Percentiles rank a stretch among this genome's conserved stretches.
Evolutionary conservation across 2,329 filamentous ascomycete genomes (phyloP).

Genomic region (Microsporum canis): DNA sequence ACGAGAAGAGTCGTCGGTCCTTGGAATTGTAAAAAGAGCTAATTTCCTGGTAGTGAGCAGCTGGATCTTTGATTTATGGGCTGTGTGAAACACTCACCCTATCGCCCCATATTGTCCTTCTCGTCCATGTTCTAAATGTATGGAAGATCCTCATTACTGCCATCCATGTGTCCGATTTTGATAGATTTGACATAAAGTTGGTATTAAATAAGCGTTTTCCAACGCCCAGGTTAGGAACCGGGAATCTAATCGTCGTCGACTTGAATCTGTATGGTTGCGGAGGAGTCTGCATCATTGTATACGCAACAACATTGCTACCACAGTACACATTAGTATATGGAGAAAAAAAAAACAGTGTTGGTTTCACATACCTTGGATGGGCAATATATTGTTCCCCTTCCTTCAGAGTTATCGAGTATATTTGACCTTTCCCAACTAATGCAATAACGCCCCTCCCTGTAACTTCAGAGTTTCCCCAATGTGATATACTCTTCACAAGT

Average conservation of each 20-base stretch:
- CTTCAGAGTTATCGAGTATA: conserved; percentile 72
- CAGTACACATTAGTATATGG: neutral
- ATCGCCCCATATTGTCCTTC: conserved; percentile 86
- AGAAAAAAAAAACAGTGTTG: neutral
- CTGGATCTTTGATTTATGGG: neutral
- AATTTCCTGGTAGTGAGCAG: neutral
- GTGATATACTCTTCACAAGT: conserved; percentile 51
- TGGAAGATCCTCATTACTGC: conserved; percentile 53
- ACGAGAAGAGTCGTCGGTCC: conserved; percentile 78
- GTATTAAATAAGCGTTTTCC: conserved; percentile 54
- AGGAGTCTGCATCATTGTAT: conserved; percentile 60
- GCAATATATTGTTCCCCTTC: conserved; percentile 82
- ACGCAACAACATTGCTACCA: conserved; percentile 72
- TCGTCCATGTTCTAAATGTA: conserved; percentile 60
- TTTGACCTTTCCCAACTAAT: conserved; percentile 72
- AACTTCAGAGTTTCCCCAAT: conserved; percentile 85
- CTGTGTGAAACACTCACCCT: conserved; percentile 39
- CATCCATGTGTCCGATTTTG: conserved; percentile 62
- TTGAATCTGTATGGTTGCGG: conserved; percentile 82
- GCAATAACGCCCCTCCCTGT: conserved; percentile 81
- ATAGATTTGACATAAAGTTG: conserved; percentile 62
- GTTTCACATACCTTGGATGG: conserved; percentile 53
- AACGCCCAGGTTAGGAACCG: conserved; percentile 59
- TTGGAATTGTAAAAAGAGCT: conserved; percentile 77
- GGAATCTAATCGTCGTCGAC: conserved; percentile 60